Conservation (phyloP, 805 yeast genomes). For the Hanseniaspora occidentalis region DNA sequence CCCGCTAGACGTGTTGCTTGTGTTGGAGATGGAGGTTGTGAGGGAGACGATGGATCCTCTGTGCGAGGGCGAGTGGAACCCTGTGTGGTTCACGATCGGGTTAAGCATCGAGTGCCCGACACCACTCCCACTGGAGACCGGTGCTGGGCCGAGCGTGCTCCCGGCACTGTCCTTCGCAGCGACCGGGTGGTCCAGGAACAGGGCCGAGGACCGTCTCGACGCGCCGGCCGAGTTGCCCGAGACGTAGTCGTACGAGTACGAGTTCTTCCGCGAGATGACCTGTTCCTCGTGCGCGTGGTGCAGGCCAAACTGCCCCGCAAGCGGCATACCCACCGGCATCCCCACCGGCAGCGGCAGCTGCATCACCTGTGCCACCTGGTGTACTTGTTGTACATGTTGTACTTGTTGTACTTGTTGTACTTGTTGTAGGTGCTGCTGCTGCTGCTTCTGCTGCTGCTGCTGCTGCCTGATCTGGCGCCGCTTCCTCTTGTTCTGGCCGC, state of each 20-base stretch:
- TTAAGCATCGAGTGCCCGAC: background rate
- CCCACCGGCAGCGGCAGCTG: background rate
- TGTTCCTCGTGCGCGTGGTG: too few species aligned
- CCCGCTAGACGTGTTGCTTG: too few species aligned
- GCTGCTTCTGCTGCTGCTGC: slow-evolving; percentile 2
- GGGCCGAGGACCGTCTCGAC: background rate
- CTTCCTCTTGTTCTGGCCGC: slow-evolving; percentile 78
- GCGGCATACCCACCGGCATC: too few species aligned
- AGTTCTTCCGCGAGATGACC: background rate
- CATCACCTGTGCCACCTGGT: background rate
- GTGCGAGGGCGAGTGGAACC: background rate
- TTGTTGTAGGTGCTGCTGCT: slow-evolving; percentile 3
- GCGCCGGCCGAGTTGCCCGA: background rate
- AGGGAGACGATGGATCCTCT: background rate
- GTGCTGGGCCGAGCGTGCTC: too few species aligned
- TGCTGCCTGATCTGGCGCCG: background rate
- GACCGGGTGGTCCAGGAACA: background rate
- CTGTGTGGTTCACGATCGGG: background rate
- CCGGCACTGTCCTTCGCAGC: too few species aligned
- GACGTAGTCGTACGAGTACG: background rate
- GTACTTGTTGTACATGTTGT: slow-evolving; percentile 1
- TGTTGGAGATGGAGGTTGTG: too few species aligned
- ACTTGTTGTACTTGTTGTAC: slow-evolving; percentile 4
- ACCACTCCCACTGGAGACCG: background rate
- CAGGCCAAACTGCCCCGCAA: too few species aligned